These are phyloP conservation scores for Blastomyces percursus DNA, from an alignment of 2,329 filamentous ascomycete genomes.

Conservation along the genomic window DNA sequence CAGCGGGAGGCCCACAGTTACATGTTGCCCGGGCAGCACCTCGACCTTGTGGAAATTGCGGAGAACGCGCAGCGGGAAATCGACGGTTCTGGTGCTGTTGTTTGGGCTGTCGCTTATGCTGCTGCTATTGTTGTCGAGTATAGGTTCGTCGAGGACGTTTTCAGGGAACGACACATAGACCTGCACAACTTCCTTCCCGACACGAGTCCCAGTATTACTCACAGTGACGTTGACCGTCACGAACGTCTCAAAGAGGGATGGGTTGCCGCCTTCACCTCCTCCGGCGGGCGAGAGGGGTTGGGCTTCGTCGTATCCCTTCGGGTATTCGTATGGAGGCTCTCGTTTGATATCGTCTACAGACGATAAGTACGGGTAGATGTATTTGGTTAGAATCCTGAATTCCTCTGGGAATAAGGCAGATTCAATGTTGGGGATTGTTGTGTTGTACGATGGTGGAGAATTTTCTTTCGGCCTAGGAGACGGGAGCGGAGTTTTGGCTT, in stretches of 20 bases:
- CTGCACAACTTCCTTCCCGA: slow-evolving; percentile 44
- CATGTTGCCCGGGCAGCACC: slow-evolving; percentile 33
- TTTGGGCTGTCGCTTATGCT: background rate
- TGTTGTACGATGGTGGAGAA: slow-evolving; percentile 45
- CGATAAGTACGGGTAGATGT: slow-evolving; percentile 61
- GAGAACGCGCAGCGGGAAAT: slow-evolving; percentile 30
- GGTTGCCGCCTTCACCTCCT: slow-evolving; percentile 53
- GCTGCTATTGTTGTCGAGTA: background rate
- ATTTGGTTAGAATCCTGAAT: slow-evolving; percentile 54
- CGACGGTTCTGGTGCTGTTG: background rate
- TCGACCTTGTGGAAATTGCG: slow-evolving; percentile 44
- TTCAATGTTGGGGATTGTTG: slow-evolving; percentile 44
- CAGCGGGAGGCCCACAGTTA: slow-evolving; percentile 37
- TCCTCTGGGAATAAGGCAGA: slow-evolving; percentile 50
- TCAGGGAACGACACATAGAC: slow-evolving; percentile 42
- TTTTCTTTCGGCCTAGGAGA: slow-evolving; percentile 34
- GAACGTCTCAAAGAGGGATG: slow-evolving; percentile 45
- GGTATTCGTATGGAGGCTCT: slow-evolving; percentile 39
- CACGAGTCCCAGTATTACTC: slow-evolving; percentile 40
- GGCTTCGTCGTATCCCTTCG: slow-evolving; percentile 43
- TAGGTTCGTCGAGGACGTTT: slow-evolving; percentile 28
- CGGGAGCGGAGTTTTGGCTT: slow-evolving; percentile 40
- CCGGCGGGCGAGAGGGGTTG: slow-evolving; percentile 52
- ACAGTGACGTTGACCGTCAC: slow-evolving; percentile 39
- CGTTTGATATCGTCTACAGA: slow-evolving; percentile 39